Conservation (phyloP, 176 grass and related monocot genomes). For the Sorghum bicolor region DNA sequence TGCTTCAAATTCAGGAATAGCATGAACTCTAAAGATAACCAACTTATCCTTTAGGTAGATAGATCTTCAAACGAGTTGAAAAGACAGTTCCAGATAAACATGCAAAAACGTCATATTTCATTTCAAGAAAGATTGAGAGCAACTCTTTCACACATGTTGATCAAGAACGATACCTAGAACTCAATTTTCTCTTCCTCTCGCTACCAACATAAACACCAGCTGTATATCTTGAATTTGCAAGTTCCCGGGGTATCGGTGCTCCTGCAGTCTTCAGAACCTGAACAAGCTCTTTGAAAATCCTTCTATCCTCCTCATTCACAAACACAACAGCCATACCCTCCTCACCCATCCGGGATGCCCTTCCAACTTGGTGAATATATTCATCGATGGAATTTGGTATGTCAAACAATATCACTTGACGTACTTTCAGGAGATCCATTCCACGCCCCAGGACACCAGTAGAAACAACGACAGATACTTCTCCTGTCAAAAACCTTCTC, state of each 20-base stretch:
- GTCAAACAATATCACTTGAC: constrained; percentile 89
- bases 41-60: background rate
- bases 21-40: background rate
- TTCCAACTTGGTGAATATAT: constrained; percentile 89
- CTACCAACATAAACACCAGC: constrained; percentile 23
- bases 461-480: constrained; percentile 69
- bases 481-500: constrained; percentile 73
- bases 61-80: constrained; percentile 1
- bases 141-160: constrained; percentile 9
- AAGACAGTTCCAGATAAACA: constrained; percentile 7
- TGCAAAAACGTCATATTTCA: background rate
- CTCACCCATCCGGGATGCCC: constrained; percentile 78
- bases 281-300: constrained; percentile 73
- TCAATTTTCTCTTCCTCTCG: constrained; percentile 61
- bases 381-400: constrained; percentile 86
- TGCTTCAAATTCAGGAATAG: constrained; percentile 9
- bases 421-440: constrained; percentile 78
- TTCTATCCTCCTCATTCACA: constrained; percentile 84
- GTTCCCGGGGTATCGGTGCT: constrained; percentile 65
- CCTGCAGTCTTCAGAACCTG: constrained; percentile 60
- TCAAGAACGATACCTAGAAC: constrained; percentile 29
- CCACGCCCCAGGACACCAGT: constrained; percentile 83
- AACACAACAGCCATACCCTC: constrained; percentile 69
- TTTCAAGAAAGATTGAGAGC: constrained; percentile 24
- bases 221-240: constrained; percentile 59